Evolutionary conservation across 306 rosid genomes (phyloP).

Genomic region (Vigna unguiculata): DNA sequence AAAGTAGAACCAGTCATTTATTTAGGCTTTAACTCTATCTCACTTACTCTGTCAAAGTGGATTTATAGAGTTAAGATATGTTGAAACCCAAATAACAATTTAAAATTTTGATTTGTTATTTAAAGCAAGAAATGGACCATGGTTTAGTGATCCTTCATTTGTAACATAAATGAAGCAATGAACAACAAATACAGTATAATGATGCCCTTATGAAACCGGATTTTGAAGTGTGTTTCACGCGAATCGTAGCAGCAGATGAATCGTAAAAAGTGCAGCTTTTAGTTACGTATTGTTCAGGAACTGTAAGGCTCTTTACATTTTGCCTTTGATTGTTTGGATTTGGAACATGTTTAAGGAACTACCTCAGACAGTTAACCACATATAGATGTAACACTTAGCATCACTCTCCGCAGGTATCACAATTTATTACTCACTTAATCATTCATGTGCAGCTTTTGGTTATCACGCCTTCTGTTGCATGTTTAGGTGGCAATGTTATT

Average conservation of each 20-base stretch:
- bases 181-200: slow-evolving; percentile 5
- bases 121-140: no score
- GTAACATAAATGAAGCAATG: not conserved
- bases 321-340: slow-evolving; percentile 38
- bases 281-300: not conserved
- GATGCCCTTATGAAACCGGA: slow-evolving; percentile 34
- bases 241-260: slow-evolving; percentile 34
- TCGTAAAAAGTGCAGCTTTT: slow-evolving; percentile 3
- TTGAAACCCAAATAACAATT: no score
- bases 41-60: no score
- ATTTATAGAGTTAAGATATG: no score
- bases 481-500: slow-evolving; percentile 1
- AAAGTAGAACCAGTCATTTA: no score
- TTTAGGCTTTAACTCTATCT: no score
- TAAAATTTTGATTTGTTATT: no score
- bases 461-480: slow-evolving; percentile 19
- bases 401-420: slow-evolving; percentile 5
- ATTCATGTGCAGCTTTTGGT: not conserved
- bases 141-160: not conserved
- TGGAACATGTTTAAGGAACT: slow-evolving; percentile 21
- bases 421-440: slow-evolving; percentile 3
- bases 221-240: slow-evolving; percentile 42
- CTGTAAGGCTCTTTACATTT: slow-evolving; percentile 47
- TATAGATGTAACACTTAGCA: slow-evolving; percentile 11
- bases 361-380: not conserved